A percentile compares a stretch with the other conserved stretches of the same genome.
These are phyloP conservation scores for Amanita exitialis DNA, from an alignment of 768 basidiomycete genomes.

Conservation along the genomic window DNA sequence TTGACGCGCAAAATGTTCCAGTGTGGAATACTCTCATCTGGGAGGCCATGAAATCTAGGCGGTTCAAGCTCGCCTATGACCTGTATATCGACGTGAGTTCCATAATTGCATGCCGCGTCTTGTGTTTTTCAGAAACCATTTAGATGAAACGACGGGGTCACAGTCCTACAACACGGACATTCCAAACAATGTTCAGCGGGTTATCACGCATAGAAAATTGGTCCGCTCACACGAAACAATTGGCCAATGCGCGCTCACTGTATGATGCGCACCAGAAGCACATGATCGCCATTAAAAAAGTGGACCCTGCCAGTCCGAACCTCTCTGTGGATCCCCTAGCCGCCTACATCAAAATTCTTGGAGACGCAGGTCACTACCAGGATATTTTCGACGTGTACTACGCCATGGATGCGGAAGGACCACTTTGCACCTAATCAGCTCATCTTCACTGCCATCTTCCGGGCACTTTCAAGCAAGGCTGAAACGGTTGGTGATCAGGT, in stretches of 20 bases:
- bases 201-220: constrained; percentile 54
- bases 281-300: constrained; percentile 35
- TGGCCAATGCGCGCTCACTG: constrained; percentile 47
- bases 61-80: constrained; percentile 50
- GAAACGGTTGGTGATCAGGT: constrained; percentile 17
- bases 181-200: constrained; percentile 58
- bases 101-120: neutral
- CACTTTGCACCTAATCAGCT: constrained; percentile 47
- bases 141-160: constrained; percentile 86
- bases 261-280: constrained; percentile 50
- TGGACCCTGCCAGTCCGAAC: constrained; percentile 36
- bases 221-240: constrained; percentile 46
- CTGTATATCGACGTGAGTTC: constrained; percentile 59
- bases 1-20: constrained; percentile 62
- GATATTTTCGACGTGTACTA: constrained; percentile 72
- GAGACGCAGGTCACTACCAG: constrained; percentile 46
- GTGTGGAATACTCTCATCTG: constrained; percentile 79
- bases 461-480: constrained; percentile 26
- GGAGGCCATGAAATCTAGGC: constrained; percentile 45
- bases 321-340: constrained; percentile 41
- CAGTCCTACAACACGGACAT: constrained; percentile 57
- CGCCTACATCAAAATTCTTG: constrained; percentile 60
- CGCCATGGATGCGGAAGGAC: constrained; percentile 52
- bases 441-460: constrained; percentile 60
- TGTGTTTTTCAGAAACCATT: neutral